phyloP scores from a whole-genome alignment of 2,329 filamentous ascomycete species.

The Neonectria hederae region DNA sequence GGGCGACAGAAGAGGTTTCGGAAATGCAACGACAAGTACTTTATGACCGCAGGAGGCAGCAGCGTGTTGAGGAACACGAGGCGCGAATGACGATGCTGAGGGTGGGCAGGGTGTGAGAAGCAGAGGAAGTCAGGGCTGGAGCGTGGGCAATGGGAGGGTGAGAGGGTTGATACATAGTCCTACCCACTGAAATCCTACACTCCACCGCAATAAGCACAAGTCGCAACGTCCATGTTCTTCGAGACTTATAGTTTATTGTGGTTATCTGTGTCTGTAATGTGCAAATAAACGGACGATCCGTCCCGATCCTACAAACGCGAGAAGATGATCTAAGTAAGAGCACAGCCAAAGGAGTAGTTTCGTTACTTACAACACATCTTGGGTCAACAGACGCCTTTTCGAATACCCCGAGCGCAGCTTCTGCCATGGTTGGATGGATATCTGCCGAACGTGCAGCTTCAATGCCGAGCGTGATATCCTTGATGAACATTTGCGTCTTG shows the following conservation, averaged over 20 bases:
- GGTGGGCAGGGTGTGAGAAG: too few relatives aligned
- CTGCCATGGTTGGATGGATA: slow-evolving; percentile 7
- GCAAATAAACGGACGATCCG: slow-evolving; percentile 15
- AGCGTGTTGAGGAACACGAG: too few relatives aligned
- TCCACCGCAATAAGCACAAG: not conserved
- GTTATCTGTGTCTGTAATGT: slow-evolving; percentile 2
- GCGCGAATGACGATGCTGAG: too few relatives aligned
- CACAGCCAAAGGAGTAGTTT: not conserved
- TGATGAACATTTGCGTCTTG: slow-evolving; percentile 8
- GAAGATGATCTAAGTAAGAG: not conserved
- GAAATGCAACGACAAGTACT: too few relatives aligned
- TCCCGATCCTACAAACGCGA: not conserved
- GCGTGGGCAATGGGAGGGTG: too few relatives aligned
- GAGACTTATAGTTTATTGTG: not conserved
- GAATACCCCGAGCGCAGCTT: slow-evolving; percentile 11
- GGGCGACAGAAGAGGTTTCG: too few relatives aligned
- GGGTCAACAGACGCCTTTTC: slow-evolving; percentile 10
- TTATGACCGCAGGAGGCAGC: too few relatives aligned
- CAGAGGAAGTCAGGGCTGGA: too few relatives aligned
- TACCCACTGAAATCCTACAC: too few relatives aligned
- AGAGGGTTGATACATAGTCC: too few relatives aligned
- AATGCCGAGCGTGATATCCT: slow-evolving; percentile 11
- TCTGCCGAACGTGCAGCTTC: not conserved
- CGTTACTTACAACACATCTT: slow-evolving; percentile 14
- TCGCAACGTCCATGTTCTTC: too few relatives aligned